These are phyloP conservation scores for Aspergillus spinulosporus DNA, from an alignment of 2,329 filamentous ascomycete genomes.

Conservation along the genomic window DNA sequence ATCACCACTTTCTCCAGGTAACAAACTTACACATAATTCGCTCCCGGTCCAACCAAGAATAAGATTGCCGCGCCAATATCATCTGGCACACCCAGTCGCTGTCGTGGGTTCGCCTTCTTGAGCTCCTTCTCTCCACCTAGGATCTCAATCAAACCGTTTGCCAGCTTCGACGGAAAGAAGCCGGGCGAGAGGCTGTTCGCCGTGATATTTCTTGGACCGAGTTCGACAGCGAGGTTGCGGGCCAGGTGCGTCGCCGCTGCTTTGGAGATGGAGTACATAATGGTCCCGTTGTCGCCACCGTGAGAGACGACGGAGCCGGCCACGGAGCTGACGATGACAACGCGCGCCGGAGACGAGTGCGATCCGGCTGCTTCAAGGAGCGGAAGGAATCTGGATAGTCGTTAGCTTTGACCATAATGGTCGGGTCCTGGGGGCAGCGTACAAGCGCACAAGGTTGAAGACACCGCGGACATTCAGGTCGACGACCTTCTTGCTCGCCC, in stretches of 20 bases:
- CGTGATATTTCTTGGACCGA: conserved; percentile 15
- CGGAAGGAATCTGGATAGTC: conserved; percentile 6
- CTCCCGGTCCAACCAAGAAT: conserved; percentile 14
- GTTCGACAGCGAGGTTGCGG: conserved; percentile 15
- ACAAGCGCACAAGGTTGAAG: conserved; percentile 18
- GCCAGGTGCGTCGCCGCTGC: conserved; percentile 16
- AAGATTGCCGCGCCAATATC: conserved; percentile 13
- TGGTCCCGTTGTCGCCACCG: conserved; percentile 15
- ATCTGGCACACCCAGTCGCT: conserved; percentile 13
- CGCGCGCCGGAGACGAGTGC: conserved; percentile 4
- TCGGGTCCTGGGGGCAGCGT: not conserved
- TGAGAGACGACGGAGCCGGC: conserved; percentile 14
- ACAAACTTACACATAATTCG: conserved; percentile 15
- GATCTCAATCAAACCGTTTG: conserved; percentile 17
- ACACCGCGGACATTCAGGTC: conserved; percentile 17
- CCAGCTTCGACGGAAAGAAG: conserved; percentile 17
- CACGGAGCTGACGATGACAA: conserved; percentile 17
- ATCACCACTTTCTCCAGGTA: not conserved
- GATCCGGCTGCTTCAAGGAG: conserved; percentile 10
- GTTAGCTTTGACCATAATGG: not conserved
- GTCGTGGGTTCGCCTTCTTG: conserved; percentile 12
- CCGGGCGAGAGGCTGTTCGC: conserved; percentile 16
- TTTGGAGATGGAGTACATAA: conserved; percentile 20
- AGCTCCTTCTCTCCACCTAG: conserved; percentile 15
- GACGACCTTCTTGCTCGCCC: conserved; percentile 16